phyloP scores from a whole-genome alignment of 106 monocot species.

The Amphibolis antarctica region DNA sequence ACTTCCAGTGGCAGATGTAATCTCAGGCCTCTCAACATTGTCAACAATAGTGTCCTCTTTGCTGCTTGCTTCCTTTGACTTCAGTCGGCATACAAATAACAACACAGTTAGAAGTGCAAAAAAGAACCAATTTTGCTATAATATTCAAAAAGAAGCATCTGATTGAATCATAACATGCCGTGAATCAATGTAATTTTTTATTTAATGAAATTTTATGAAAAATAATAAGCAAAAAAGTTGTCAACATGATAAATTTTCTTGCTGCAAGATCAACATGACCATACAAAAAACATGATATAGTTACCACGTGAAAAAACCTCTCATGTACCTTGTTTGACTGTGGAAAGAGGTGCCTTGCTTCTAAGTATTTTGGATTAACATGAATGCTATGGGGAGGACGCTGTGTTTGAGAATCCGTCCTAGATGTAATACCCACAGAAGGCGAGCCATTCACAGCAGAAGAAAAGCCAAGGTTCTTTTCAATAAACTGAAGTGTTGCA shows the following conservation, averaged over 20 bases:
- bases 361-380: slow-evolving; percentile 96
- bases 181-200: neutral
- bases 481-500: slow-evolving; percentile 65
- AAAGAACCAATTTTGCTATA: too few species aligned
- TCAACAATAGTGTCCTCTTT: slow-evolving; percentile 16
- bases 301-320: too few species aligned
- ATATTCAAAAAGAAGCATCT: too few species aligned
- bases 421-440: slow-evolving; percentile 28
- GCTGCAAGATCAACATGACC: too few species aligned
- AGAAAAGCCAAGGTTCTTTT: slow-evolving; percentile 72
- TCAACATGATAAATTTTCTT: neutral
- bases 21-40: slow-evolving; percentile 38
- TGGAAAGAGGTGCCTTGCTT: slow-evolving; percentile 76
- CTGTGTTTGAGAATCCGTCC: slow-evolving; percentile 48
- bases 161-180: too few species aligned
- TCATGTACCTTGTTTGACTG: slow-evolving; percentile 41
- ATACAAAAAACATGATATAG: too few species aligned
- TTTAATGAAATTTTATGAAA: neutral
- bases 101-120: neutral
- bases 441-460: slow-evolving; percentile 63
- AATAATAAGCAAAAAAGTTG: neutral
- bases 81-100: slow-evolving; percentile 14
- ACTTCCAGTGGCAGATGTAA: slow-evolving; percentile 22
- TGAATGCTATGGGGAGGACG: slow-evolving; percentile 76
- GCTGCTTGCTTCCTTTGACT: slow-evolving; percentile 35